Conservation (phyloP, 768 basidiomycete genomes). For the Auriscalpium microsporum region DNA sequence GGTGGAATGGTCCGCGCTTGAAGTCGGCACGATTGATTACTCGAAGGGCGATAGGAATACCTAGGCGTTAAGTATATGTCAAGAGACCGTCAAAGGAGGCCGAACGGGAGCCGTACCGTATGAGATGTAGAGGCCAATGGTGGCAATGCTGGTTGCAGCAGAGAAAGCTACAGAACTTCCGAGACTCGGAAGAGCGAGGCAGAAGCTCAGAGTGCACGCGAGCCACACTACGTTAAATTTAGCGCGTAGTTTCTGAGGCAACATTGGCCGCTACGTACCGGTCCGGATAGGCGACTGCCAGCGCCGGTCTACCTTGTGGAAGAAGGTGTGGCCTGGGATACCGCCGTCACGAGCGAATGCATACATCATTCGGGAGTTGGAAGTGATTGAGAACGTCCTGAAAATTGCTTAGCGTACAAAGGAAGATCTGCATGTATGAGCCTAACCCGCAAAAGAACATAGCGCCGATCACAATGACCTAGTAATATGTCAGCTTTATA, state of each 20-base stretch:
- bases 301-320: constrained; percentile 50
- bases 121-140: constrained; percentile 69
- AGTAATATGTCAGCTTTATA: neutral
- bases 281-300: constrained; percentile 63
- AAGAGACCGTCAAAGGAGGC: too few species aligned
- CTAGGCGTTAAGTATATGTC: constrained; percentile 20
- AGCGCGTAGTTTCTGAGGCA: neutral
- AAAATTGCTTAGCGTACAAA: neutral
- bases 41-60: constrained; percentile 61
- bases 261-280: constrained; percentile 28
- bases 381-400: constrained; percentile 70
- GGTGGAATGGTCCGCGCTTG: constrained; percentile 63
- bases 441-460: constrained; percentile 68
- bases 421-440: neutral
- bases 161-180: constrained; percentile 65
- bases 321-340: constrained; percentile 58
- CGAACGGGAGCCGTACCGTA: constrained; percentile 38
- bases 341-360: constrained; percentile 72
- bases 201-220: constrained; percentile 67
- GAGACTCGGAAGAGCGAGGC: constrained; percentile 64
- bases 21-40: constrained; percentile 53
- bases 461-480: constrained; percentile 60
- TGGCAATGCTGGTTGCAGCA: constrained; percentile 51
- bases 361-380: constrained; percentile 79
- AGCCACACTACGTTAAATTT: constrained; percentile 56